These are phyloP conservation scores for Ophiocordyceps robertsii DNA, from an alignment of 2,329 filamentous ascomycete genomes.

Conservation along the genomic window DNA sequence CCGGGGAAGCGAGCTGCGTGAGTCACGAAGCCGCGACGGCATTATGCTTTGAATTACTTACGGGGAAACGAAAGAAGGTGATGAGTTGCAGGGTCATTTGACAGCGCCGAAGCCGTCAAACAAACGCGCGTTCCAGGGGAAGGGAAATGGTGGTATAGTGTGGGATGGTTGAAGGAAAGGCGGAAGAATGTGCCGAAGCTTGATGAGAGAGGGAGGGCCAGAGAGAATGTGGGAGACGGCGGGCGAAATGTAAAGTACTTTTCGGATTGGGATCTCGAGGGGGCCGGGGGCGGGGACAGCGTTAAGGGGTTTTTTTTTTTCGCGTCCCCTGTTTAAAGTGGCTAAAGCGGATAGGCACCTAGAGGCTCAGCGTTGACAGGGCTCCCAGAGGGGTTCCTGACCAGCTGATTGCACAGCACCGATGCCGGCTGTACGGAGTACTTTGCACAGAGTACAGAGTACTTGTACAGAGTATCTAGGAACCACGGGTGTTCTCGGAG, in stretches of 20 bases:
- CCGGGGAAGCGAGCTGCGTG: neutral
- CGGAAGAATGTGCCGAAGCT: neutral
- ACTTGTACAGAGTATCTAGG: no score
- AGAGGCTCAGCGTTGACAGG: no score
- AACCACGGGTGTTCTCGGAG: no score
- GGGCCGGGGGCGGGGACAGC: no score
- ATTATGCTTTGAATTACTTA: constrained; percentile 35
- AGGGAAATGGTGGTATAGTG: constrained; percentile 8
- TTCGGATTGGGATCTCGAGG: no score
- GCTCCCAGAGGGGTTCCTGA: no score
- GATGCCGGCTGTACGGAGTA: no score
- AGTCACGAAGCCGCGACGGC: neutral
- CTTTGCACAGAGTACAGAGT: no score
- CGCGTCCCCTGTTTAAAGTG: no score
- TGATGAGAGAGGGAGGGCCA: neutral
- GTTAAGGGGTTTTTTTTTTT: no score
- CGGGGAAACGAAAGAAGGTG: constrained; percentile 46
- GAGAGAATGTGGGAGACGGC: constrained; percentile 2
- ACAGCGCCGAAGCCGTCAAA: constrained; percentile 77
- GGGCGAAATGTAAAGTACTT: neutral
- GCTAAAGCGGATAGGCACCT: no score
- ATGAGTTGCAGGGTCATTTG: constrained; percentile 95
- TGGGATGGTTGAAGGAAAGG: neutral
- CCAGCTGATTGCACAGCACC: no score
- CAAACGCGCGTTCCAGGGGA: constrained; percentile 58